Base-by-base conservation (phyloP, 2,329 filamentous ascomycete genomes). In the Xylogone sp. region DNA sequence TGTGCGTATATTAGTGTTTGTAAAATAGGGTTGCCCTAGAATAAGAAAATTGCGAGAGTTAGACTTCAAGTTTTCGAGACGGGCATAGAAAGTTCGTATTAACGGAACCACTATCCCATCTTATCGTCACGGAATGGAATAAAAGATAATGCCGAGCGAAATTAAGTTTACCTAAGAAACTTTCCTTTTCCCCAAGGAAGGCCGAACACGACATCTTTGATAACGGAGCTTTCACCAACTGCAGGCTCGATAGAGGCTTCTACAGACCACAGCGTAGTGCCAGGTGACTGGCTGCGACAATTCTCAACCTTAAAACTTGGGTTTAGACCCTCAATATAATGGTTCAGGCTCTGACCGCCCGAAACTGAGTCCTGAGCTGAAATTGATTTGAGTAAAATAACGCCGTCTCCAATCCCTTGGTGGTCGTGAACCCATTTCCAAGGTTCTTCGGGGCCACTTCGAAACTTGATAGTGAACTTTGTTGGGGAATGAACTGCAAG, bases 341-440 rank as follows among this genome's bases (percentile, higher is more conserved):
- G 69, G 19, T 58, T 62, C 21, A 65, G 69, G 19, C 58, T 62
- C 21, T 65, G 58, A 47, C 51, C 56, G 52, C 43, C 62, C 27
- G 60, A 62, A 19, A 63, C 56, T 3, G 47, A 29, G 21, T 58
- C 53, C 51, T 50, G 55, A 50, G 58, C 56, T 46, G 62, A 63
- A 43, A 59, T 59, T 50, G 63, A 65, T 59, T 76, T 75, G 54
- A 84, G 72, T 49, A 87, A 68, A 16, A 88, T 68, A 13, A 75
- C 70, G 3, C 87, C 88, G 61, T 93, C 87, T 13, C 72, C 72
- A 2, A 82, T 68, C 1, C 79, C 81, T 49, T 81, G 79, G 53
- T 83, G 78, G 57, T 90, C 82, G 53, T 82, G 81, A 31, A 81
- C 77, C 87, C 88, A 92, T 62, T 76, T 81, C 88, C 88, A 93